These are phyloP conservation scores for Termitomyces sp. DNA, from an alignment of 768 basidiomycete species.

Conservation along the genomic window DNA sequence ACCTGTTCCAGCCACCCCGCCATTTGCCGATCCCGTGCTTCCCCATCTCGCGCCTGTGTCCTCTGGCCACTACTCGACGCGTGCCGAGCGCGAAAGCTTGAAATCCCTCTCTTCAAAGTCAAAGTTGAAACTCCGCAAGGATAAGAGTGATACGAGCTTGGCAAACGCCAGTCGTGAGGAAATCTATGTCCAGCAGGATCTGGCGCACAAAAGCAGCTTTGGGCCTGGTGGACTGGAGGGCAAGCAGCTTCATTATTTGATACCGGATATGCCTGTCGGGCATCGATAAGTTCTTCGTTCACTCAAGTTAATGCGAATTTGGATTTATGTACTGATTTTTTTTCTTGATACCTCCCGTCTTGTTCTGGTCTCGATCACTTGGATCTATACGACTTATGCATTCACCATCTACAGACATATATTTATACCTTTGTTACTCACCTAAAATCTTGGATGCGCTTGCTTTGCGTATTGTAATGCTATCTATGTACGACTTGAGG, in stretches of 20 bases:
- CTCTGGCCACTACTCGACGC: slow-evolving; percentile 13
- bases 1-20: not conserved
- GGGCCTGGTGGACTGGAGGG: slow-evolving; percentile 18
- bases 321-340: not conserved
- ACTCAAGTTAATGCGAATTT: not conserved
- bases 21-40: slow-evolving; percentile 1
- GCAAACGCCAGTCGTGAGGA: slow-evolving; percentile 8
- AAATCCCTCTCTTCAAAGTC: slow-evolving; percentile 6
- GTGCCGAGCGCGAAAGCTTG: slow-evolving; percentile 11
- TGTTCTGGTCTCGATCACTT: not conserved
- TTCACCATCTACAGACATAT: not conserved
- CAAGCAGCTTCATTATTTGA: slow-evolving; percentile 16
- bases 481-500: not conserved
- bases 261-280: slow-evolving; percentile 16
- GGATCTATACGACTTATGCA: slow-evolving; percentile 1
- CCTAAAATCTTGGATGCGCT: not conserved
- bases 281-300: not conserved
- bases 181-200: not conserved
- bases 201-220: slow-evolving; percentile 18
- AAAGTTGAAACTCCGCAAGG: slow-evolving; percentile 1
- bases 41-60: not conserved
- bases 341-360: not conserved
- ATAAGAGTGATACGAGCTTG: slow-evolving; percentile 2
- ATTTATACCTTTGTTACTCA: not conserved
- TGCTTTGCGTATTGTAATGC: not conserved